Evolutionary conservation across 306 rosid genomes (phyloP), one percentile per base, ranked within the genome.

Genomic region (Vigna reflexopilosa): DNA sequence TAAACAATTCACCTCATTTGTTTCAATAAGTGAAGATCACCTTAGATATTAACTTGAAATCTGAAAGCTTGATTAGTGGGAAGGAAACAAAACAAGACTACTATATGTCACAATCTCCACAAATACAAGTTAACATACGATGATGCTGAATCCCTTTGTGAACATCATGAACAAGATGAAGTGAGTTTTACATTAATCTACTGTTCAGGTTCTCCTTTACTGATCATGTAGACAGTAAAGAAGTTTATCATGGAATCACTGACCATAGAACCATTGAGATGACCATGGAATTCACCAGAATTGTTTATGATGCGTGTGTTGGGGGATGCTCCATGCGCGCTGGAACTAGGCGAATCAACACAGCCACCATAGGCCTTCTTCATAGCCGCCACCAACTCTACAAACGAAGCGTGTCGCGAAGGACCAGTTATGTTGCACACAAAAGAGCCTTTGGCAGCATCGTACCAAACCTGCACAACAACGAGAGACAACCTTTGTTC

Each of bases 251-350:
- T 16, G 7, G 55, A 49, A 49, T 49, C 55, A 6, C 20, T 16
- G 55, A 49, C 15, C 19, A 74, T 73, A 11, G 78, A 58, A n/a
- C 78, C 32, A 26, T 59, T 45, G 26, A 74, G 58, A 61, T 3
- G 2, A 7, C 59, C 59, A 44, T 45, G 1, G 22, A 73, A 67
- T 58, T 45, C 32, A 1, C 30, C 57, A 13, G 59, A 26, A 61
- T 61, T 75, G 66, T 75, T 47, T 61, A 75, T 61, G 30, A 17
- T 57, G 4, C 70, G 20, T 6, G 9, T 61, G 69, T 5, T 59
- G 28, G 12, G 17, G 2, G 52, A 15, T 8, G 42, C 8, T 26
- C 45, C 44, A 36, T 57, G 32, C n/a, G 54, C 38, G 28, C 36
- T 19, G 36, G 36, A 54, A 54, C 0, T 1, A 59, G 13, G 66